A percentile compares a stretch with the other conserved stretches of the same genome.
Evolutionary conservation across 176 grass and related monocot genomes (phyloP).

Genomic region (Panicum miliaceum): DNA sequence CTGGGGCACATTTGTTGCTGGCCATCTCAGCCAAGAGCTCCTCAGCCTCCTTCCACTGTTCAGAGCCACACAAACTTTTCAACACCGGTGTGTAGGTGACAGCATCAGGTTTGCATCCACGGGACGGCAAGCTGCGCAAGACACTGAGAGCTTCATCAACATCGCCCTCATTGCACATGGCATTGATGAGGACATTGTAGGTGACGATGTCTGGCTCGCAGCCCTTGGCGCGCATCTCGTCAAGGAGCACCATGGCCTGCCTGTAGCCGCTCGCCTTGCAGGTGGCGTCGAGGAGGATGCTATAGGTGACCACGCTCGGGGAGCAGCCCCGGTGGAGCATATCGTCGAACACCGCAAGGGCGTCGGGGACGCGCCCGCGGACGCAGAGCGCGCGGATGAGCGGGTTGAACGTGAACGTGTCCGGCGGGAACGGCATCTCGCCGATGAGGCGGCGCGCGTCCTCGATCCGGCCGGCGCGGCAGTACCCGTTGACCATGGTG

Average conservation of each 20-base stretch:
- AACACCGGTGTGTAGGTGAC: slow-evolving; percentile 56
- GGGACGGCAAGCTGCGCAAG: slow-evolving; percentile 43
- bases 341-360: slow-evolving; percentile 52
- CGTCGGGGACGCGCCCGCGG: slow-evolving; percentile 43
- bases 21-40: slow-evolving; percentile 56
- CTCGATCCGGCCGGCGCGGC: slow-evolving; percentile 48
- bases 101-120: slow-evolving; percentile 56
- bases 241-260: slow-evolving; percentile 50
- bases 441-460: slow-evolving; percentile 50
- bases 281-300: slow-evolving; percentile 57
- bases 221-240: slow-evolving; percentile 62
- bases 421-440: slow-evolving; percentile 54
- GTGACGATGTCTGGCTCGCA: slow-evolving; percentile 62
- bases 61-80: slow-evolving; percentile 57
- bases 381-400: slow-evolving; percentile 53
- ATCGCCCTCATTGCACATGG: slow-evolving; percentile 60
- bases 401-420: slow-evolving; percentile 67
- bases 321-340: slow-evolving; percentile 55
- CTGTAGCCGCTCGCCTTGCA: slow-evolving; percentile 56
- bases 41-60: slow-evolving; percentile 64
- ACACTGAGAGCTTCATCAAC: slow-evolving; percentile 48
- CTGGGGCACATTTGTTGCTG: slow-evolving; percentile 49
- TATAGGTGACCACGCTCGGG: slow-evolving; percentile 62
- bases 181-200: slow-evolving; percentile 61
- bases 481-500: slow-evolving; percentile 65